Evolutionary conservation across 306 rosid species (phyloP).

Genomic region (Malus asiatica): DNA sequence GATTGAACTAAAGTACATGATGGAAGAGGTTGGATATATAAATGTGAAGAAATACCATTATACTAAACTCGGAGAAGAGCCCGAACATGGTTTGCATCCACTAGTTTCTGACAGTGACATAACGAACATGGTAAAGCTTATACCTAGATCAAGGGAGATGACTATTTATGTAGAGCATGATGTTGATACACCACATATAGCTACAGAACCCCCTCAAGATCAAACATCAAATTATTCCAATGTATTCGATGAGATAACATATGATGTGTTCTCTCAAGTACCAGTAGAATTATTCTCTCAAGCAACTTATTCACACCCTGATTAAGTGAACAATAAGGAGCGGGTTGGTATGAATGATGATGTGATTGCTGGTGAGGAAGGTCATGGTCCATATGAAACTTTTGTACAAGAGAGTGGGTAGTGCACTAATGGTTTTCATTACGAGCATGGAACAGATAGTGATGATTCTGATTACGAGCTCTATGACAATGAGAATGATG

Average conservation of each 20-base stretch:
- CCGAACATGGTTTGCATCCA: background rate
- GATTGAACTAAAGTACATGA: background rate
- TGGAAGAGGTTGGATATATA: background rate
- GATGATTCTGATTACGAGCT: background rate
- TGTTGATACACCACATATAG: background rate
- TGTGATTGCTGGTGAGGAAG: too few species aligned
- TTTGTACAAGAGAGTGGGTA: too few species aligned
- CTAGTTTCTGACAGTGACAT: background rate
- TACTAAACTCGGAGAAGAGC: background rate
- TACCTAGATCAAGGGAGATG: background rate
- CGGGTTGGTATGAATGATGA: too few species aligned
- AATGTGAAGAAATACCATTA: background rate
- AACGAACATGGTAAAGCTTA: background rate
- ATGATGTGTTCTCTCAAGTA: background rate
- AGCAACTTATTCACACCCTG: background rate
- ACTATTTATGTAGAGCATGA: background rate
- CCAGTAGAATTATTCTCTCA: background rate
- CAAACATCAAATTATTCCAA: too few species aligned
- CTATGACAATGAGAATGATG: too few species aligned
- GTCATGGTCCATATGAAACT: too few species aligned
- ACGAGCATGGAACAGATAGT: too few species aligned
- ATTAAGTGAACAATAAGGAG: too few species aligned
- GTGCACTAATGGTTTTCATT: too few species aligned
- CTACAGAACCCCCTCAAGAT: too few species aligned
- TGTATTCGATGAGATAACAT: background rate